Evolutionary conservation across 1,139 yeast genomes (phyloP), one percentile per base, ranked within the genome.

Genomic region (Geotrichum cucujoidarum): DNA sequence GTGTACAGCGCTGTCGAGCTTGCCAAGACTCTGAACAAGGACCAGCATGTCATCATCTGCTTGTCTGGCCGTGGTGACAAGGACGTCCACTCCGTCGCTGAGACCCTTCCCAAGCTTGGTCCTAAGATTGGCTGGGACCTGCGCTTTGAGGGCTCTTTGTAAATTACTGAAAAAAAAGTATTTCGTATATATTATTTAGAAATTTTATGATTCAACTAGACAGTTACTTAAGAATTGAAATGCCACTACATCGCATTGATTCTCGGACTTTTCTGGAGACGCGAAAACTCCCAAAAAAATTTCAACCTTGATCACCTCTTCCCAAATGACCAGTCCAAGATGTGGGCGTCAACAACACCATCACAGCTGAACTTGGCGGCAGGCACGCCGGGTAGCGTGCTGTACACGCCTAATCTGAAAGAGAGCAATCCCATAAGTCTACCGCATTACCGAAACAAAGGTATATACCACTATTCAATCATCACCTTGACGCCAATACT

Each of bases 61-160:
- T 78, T 92, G 52, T 87, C 96, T 46, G 99, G 99, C 62, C 86
- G 98, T 75, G 99, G 99, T 70, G 99, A 94, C 67, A 92, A 92
- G 74, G 99, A 92, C 66, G 98, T 92, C 32, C 97, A 90, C 71
- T 86, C 92, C 65, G 97, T 92, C 50, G 98, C 98, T 37, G 97
- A 92, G 67, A 80, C 83, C 45, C 76, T 92, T 63, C 98, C 98
- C 41, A 78, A 69, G 54, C 74, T 89, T 52, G 99, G 99, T 40
- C 94, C 92, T 45, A 66, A 81, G 66, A 90, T 92, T 64, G 92
- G 84, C 59, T 92, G 98, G 98, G 97, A 92, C 66, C 76, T 92
- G 64, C 80, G 98, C 68, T 92, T 92, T 60, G 92, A 85, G 61
- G 62, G 58, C 13, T 13, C 38, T 11, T 33, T 43, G 24, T 43